Evolutionary conservation across 176 grass and related monocot genomes (phyloP).

Genomic region (Ananas comosus): DNA sequence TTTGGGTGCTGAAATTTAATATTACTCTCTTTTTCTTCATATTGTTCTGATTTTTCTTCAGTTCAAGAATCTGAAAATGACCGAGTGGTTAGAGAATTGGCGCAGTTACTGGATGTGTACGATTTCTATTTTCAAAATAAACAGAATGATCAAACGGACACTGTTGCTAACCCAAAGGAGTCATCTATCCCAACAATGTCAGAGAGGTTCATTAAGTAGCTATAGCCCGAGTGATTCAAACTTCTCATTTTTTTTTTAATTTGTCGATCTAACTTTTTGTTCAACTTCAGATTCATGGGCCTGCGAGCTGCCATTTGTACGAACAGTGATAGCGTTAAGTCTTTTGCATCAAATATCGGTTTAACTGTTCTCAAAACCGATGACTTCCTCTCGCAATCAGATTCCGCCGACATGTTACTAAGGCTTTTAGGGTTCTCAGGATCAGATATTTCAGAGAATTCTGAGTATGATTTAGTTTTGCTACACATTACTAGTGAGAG

Average conservation of each 20-base stretch:
- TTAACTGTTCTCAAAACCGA: constrained; percentile 42
- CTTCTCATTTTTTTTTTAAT: background rate
- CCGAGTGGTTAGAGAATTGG: constrained; percentile 53
- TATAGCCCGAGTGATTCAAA: background rate
- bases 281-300: constrained; percentile 69
- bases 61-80: constrained; percentile 32
- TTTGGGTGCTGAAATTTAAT: background rate
- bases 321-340: constrained; percentile 34
- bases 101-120: constrained; percentile 74
- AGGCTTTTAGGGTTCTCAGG: constrained; percentile 48
- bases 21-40: background rate
- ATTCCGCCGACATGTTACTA: constrained; percentile 14
- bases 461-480: constrained; percentile 73
- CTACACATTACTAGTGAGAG: constrained; percentile 54
- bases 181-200: constrained; percentile 41
- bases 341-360: constrained; percentile 42
- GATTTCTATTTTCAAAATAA: constrained; percentile 49
- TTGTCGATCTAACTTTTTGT: background rate
- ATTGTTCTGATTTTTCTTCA: constrained; percentile 7
- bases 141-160: constrained; percentile 13
- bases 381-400: constrained; percentile 17
- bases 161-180: constrained; percentile 28
- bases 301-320: constrained; percentile 66
- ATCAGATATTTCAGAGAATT: constrained; percentile 40
- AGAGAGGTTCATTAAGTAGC: constrained; percentile 43